Base-by-base conservation (phyloP, 2,329 filamentous ascomycete genomes). In the Fusarium cyanostomum region DNA sequence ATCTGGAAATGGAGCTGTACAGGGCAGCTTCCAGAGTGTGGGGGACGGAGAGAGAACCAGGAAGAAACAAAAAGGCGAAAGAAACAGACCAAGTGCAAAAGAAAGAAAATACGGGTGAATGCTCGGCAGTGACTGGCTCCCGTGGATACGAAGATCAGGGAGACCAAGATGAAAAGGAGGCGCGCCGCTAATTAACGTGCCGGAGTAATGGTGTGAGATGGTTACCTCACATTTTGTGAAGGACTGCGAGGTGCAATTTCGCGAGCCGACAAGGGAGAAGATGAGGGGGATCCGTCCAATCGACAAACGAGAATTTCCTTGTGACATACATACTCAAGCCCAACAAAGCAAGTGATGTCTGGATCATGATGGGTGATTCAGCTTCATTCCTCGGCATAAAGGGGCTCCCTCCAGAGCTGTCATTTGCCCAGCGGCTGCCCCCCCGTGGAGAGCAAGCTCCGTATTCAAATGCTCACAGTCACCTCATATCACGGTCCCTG, bases 111-210 rank as follows among this genome's bases (percentile, higher is more conserved):
- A 35, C 30, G n/a, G 28, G 33, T 27, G 27, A 41, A 16, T 26
- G n/a, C 49, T 13, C 13, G 31, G 46, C 12, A 51, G 26, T 51
- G 46, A 21, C 46, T 27, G 26, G 45, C 26, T 37, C 45, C 45
- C 45, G 34, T 50, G 37, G 37, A 50, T 37, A 51, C 48, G 33
- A 59, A 63, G 51, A 57, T 59, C 62, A 64, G 59, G 60, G 59
- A 64, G 62, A 68, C 56, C 46, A 48, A 52, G 39, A 44, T 27
- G 52, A 56, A 69, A 69, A 69, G 66, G 66, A 69, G 66, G 61
- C 55, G 66, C 61, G 60, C 66, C 63, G 56, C 66, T 59, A 54
- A 62, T 44, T 37, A 53, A 62, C 41, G 24, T 52, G 45, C 44
- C 61, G 50, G 55, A 60, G 64, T n/a, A 45, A 57, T 59, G 48